Conservation (phyloP, 352 stramenopile genomes). For the Phytophthora pistaciae region DNA sequence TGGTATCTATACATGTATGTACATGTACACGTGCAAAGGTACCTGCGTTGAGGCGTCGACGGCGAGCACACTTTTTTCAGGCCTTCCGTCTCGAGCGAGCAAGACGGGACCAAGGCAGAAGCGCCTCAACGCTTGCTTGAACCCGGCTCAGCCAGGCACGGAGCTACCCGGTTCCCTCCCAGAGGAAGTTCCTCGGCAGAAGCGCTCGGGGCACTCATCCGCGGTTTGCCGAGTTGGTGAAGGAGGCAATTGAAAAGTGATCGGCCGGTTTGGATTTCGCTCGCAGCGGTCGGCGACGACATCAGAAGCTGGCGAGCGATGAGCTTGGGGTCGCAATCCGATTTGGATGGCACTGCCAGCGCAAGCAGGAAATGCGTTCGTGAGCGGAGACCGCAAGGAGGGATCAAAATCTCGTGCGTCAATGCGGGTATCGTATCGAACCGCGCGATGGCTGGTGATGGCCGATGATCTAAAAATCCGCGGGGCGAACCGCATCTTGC, state of each 20-base stretch:
- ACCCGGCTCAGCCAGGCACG: background rate
- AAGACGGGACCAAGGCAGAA: slow-evolving; percentile 1
- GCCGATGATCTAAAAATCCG: background rate
- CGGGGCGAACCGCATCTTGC: background rate
- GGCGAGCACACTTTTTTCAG: slow-evolving; percentile 8
- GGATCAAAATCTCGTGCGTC: slow-evolving; percentile 1
- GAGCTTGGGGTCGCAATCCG: background rate
- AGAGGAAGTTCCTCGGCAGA: no score
- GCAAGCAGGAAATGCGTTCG: background rate
- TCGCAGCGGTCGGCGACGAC: background rate
- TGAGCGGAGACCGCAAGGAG: slow-evolving; percentile 10
- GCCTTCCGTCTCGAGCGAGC: background rate
- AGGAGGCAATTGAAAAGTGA: background rate
- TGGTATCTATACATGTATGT: background rate
- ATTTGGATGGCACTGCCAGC: no score
- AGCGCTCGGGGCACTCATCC: no score
- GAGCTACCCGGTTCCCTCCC: no score
- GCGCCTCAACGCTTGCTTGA: slow-evolving; percentile 1
- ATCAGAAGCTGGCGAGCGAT: slow-evolving; percentile 23
- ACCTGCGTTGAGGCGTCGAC: background rate
- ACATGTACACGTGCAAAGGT: background rate
- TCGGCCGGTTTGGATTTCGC: slow-evolving; percentile 1
- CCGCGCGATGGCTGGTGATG: background rate
- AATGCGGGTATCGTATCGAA: background rate
- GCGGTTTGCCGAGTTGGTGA: background rate